Evolutionary conservation across 352 stramenopile genomes (phyloP), one percentile per base, ranked within the genome.

Genomic region (Albugo candida): DNA sequence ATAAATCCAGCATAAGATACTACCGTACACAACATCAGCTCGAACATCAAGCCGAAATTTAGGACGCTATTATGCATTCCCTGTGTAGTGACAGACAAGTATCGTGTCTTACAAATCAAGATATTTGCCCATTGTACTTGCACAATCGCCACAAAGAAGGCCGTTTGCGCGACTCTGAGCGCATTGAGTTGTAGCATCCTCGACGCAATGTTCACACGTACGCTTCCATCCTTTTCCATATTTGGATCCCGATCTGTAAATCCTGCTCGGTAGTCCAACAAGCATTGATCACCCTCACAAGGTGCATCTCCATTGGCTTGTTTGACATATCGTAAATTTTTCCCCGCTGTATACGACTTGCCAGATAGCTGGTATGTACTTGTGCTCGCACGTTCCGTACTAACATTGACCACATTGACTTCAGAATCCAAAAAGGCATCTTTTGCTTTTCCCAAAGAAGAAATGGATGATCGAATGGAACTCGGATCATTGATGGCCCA

Each of bases 91-190:
- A 96, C 65, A 11, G 71, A 91, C 54, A 95, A 56, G 63, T 84
- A 95, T 10, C 87, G 73, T 36, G 87, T 96, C 68, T 95, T 96
- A 63, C 78, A 94, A 50, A 95, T 92, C 20, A 96, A 54, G 13
- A 96, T 53, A 59, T 95, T 91, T 43, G 83, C 70, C 73, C 82
- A 93, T 52, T 96, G 87, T 41, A 91, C 77, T 45, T 95, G 63
- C 11, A 95, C 74, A 4, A 94, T 58, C 8, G 73, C 72, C 8
- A 91, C 60, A 55, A 95, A 92, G 58, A 63, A 94, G 16, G 81
- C 80, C 0, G 78, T 88, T 55, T 95, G 85, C 0, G 81, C 65
- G 13, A 93, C 76, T 1, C 66, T 56, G 10, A 96, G 58, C 18
- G 83, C 64, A 34, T 86, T 76, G 50, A 78, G 77, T 58, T 92